Conservation (phyloP, 1,139 yeast species). For the Yamadazyma oceani region DNA sequence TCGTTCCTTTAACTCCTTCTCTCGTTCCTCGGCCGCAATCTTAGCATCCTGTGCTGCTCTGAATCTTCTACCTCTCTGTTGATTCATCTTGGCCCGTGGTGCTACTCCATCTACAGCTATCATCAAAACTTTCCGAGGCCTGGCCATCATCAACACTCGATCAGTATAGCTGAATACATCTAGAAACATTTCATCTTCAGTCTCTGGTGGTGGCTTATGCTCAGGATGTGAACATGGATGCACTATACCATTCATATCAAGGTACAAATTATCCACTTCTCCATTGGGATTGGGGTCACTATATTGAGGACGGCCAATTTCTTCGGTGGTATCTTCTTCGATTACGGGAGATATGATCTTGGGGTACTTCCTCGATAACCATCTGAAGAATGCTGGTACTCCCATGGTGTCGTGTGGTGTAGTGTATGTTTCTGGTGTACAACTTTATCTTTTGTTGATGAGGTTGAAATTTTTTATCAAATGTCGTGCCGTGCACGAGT, state of each 20-base stretch:
- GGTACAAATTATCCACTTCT: constrained; percentile 83
- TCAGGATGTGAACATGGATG: constrained; percentile 98
- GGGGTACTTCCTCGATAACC: constrained; percentile 93
- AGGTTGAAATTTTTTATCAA: neutral
- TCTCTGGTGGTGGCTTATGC: constrained; percentile 88
- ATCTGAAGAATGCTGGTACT: constrained; percentile 96
- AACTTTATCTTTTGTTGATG: neutral
- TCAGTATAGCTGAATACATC: constrained; percentile 90
- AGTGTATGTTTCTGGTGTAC: neutral
- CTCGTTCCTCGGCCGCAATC: constrained; percentile 56
- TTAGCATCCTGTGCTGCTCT: constrained; percentile 93
- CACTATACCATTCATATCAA: constrained; percentile 97
- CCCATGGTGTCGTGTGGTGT: constrained; percentile 40
- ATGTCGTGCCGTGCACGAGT: neutral
- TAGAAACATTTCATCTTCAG: constrained; percentile 92
- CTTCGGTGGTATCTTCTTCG: constrained; percentile 65
- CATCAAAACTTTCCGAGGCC: constrained; percentile 88
- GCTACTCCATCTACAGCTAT: constrained; percentile 99
- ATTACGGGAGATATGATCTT: constrained; percentile 88
- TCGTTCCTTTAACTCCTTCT: constrained; percentile 48
- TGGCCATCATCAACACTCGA: constrained; percentile 85
- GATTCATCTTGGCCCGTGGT: constrained; percentile 98
- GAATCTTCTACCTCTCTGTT: constrained; percentile 93
- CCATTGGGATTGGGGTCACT: constrained; percentile 89
- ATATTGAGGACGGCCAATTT: constrained; percentile 60